Evolutionary conservation across 768 basidiomycete genomes (phyloP), one percentile per base, ranked within the genome.

Genomic region (Cystoderma amianthinum): DNA sequence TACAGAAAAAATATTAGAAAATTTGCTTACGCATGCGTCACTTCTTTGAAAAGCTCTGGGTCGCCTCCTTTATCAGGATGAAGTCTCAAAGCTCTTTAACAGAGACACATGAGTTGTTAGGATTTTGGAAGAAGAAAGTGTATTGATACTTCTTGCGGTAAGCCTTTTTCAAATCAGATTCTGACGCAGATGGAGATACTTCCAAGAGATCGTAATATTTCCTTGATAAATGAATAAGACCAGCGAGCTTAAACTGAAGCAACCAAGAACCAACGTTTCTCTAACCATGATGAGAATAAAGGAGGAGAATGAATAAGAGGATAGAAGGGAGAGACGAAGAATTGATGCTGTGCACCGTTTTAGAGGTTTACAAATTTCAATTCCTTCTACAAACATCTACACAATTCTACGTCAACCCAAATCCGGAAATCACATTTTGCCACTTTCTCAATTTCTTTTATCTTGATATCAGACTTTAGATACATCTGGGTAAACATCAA

Each of bases 31-130:
- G 90, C 90, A 68, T 92, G 90, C 7, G 90, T 94, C 25, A 98
- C 86, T 59, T 97, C 91, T 59, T 98, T 97, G 82, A 98, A 98
- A 41, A 87, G 63, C 62, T 98, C 95, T 18, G 92, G 92, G 54
- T 96, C 94, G 43, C 93, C 93, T 36, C 93, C 92, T 65, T 94
- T 94, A 74, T 93, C 90, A 16, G 90, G 90, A 59, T 93, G 90
- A 49, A 91, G 64, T 43, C 85, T 78, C 38, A 93, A 63, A 7
- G 90, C 90, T 62, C 90, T 93, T 44, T 32, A 41, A 41, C 16
- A 42, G 5, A 32, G 33, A 42, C 48, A 21, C 43, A 41, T 47
- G 19, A 43, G 44, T 6, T 16, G 33, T 32, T 19, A 30, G 38
- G 23, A 32, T 30, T 37, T 30, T 25, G n/a, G 12, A 45, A 20